Percentiles rank a stretch among this genome's conserved stretches.
phyloP scores from a whole-genome alignment of 345 rosid genomes.

The Cardiospermum halicacabum region DNA sequence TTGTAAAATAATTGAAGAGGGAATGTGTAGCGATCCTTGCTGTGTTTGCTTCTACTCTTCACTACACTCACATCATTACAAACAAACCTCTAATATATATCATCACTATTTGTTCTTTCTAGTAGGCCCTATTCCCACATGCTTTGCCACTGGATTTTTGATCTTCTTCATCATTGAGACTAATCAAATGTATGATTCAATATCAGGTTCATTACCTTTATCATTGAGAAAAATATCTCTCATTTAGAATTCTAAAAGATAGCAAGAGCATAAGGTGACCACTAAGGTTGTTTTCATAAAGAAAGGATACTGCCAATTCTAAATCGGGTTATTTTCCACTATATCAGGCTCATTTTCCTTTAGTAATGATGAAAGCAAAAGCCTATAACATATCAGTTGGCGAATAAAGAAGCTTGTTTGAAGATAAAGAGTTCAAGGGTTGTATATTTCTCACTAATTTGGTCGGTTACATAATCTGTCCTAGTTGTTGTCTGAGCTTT shows the following conservation, averaged over 20 bases:
- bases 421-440: not conserved
- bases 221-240: conserved; percentile 34
- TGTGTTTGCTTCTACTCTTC: conserved; percentile 53
- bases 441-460: not conserved
- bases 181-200: conserved; percentile 13
- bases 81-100: conserved; percentile 20
- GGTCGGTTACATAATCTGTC: not conserved
- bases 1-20: conserved; percentile 22
- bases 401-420: not conserved
- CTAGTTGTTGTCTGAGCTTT: not conserved
- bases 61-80: conserved; percentile 43
- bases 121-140: conserved; percentile 21
- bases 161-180: conserved; percentile 41
- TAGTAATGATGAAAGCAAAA: not conserved
- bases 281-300: not conserved
- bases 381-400: not conserved
- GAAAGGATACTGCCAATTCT: not conserved
- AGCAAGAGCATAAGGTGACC: not conserved
- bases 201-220: conserved; percentile 20
- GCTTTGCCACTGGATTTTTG: conserved; percentile 19
- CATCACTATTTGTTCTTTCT: conserved; percentile 1
- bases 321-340: not conserved
- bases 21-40: conserved; percentile 44
- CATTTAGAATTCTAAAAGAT: conserved; percentile 7
- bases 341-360: not conserved